A percentile compares a stretch with the other conserved stretches of the same genome.
Evolutionary conservation across 176 grass and related monocot genomes (phyloP).

Genomic region (maize (Zea mays)): Zm-B73-REFERENCE-NAM-5.0 NC_050098.1:194526501-194527000

Average conservation of each 20-base stretch:
- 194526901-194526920: no score
- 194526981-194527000: conserved; percentile 12
- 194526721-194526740: not conserved
- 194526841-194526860: not conserved
- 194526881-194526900: no score
- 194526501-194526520: conserved; percentile 38
- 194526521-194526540: conserved; percentile 50
- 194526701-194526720: not conserved
- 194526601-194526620: conserved; percentile 91
- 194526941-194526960: no score
- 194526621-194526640: not conserved
- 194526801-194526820: not conserved
- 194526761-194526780: not conserved
- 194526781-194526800: not conserved
- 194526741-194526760: conserved; percentile 10
- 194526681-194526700: not conserved
- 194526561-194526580: conserved; percentile 77
- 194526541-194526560: conserved; percentile 56
- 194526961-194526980: not conserved
- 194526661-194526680: not conserved
- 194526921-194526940: no score
- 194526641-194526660: not conserved
- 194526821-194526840: not conserved
- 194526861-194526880: not conserved
- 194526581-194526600: conserved; percentile 89